Evolutionary conservation across 78 protist species (phyloP).

Genomic region (Chrysochromulina tobinii): DNA sequence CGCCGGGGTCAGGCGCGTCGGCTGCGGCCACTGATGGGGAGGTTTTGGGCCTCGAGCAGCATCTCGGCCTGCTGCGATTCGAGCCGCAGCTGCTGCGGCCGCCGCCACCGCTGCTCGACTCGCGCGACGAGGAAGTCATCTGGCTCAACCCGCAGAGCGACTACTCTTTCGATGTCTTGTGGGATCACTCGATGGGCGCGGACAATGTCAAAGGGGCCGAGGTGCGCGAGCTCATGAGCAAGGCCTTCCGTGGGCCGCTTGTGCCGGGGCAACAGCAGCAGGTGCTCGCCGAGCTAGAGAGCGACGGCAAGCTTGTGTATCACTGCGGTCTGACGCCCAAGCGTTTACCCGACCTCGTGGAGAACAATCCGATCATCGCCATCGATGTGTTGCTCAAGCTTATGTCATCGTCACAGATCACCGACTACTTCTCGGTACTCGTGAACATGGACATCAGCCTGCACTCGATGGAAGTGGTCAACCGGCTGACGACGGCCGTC

Average conservation of each 20-base stretch:
- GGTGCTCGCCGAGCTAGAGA: slow-evolving; percentile 50
- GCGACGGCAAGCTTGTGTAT: slow-evolving; percentile 59
- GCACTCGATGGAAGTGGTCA: slow-evolving; percentile 90
- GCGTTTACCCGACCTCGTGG: slow-evolving; percentile 77
- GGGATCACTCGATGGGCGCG: slow-evolving; percentile 55
- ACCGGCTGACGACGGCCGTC: slow-evolving; percentile 80
- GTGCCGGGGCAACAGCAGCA: background rate
- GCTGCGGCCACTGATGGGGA: background rate
- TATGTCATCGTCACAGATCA: slow-evolving; percentile 61
- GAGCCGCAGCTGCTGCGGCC: background rate
- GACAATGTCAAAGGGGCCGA: slow-evolving; percentile 34
- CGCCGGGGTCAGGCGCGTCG: background rate
- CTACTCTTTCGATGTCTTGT: background rate
- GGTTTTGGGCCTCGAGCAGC: background rate
- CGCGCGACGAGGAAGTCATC: background rate
- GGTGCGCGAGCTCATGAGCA: slow-evolving; percentile 26
- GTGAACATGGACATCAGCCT: slow-evolving; percentile 66
- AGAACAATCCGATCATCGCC: slow-evolving; percentile 83
- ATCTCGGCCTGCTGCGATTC: background rate
- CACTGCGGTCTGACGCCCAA: slow-evolving; percentile 75
- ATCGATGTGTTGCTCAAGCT: slow-evolving; percentile 78
- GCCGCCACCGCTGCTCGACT: slow-evolving; percentile 17
- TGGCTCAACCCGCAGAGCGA: slow-evolving; percentile 7
- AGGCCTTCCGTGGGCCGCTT: slow-evolving; percentile 9
- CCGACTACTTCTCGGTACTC: slow-evolving; percentile 71